Evolutionary conservation across 768 basidiomycete genomes (phyloP), one percentile per base, ranked within the genome.

Genomic region (Flagelloscypha sp.): DNA sequence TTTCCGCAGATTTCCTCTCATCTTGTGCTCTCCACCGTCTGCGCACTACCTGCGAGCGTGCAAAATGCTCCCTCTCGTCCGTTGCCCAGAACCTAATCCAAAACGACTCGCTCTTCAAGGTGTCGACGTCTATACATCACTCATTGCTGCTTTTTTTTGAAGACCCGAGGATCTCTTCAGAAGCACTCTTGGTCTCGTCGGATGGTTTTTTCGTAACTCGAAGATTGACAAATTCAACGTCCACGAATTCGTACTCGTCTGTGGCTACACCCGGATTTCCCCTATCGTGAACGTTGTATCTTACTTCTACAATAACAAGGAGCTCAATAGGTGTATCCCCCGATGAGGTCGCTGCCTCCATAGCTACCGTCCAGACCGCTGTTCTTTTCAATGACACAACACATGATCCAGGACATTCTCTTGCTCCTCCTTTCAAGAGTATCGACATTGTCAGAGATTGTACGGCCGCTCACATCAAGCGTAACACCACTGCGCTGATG

Each of bases 361-460:
- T 94, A 72, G 94, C 94, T 37, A 93, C 94, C 41, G 92, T 99
- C 50, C 93, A 98, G 66, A 94, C 90, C 38, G 94, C 93, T 50
- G 94, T 97, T 52, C 82, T 98, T 38, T 88, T 93, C 18, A 93
- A 93, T 53, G 90, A 97, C 60, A 94, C 92, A 18, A 94, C 94
- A 2, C 68, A 92, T 92, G 71, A 97, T 92, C n/a, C 88, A 94
- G 62, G 92, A 97, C 49, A 73, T 98, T 35, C 77, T 97, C 33
- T 80, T 98, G 40, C 84, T 97, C 93, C 84, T 40, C 65, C 90
- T 33, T 90, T 86, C 36, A 75, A 80, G 42, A 92, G 92, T 79
- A 95, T 98, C 53, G 94, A 97, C 70, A 97, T 93, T 24, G 90
- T 90, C 45, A 93, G 93, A 61, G 94, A 94, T 77, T 92, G 97